phyloP scores from a whole-genome alignment of 2,329 filamentous ascomycete genomes.

The Exophiala phaeomuriformis region DNA sequence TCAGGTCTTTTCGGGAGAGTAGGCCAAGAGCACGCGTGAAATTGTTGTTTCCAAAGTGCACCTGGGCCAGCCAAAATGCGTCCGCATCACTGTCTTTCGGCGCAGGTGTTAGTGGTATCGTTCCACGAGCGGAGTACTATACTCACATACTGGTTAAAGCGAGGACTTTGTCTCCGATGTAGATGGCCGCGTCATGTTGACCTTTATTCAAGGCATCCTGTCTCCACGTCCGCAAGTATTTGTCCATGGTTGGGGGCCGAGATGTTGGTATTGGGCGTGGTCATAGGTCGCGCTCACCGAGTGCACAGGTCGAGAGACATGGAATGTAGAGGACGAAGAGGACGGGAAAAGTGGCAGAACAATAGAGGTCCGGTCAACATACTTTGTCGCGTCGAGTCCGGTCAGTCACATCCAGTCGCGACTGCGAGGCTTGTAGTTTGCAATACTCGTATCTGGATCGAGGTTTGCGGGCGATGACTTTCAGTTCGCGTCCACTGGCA shows the following conservation, averaged over 20 bases:
- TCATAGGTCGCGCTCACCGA: too few relatives aligned
- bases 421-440: too few relatives aligned
- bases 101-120: constrained; percentile 5
- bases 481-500: too few relatives aligned
- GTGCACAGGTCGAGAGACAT: too few relatives aligned
- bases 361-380: too few relatives aligned
- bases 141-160: constrained; percentile 72
- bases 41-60: constrained; percentile 92
- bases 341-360: too few relatives aligned
- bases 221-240: constrained; percentile 86
- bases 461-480: too few relatives aligned
- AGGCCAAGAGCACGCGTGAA: constrained; percentile 86
- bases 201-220: constrained; percentile 93
- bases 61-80: constrained; percentile 95
- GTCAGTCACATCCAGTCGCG: too few relatives aligned
- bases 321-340: too few relatives aligned
- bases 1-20: constrained; percentile 73
- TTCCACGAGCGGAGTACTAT: background rate
- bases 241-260: constrained; percentile 60
- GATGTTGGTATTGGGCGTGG: too few relatives aligned
- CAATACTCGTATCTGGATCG: too few relatives aligned
- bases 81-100: constrained; percentile 80
- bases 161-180: constrained; percentile 92
- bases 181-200: constrained; percentile 93
- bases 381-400: too few relatives aligned